A percentile compares a stretch with the other conserved stretches of the same genome.
Conservation (phyloP, 805 yeast species). For the Debaryomyces maramus region DNA sequence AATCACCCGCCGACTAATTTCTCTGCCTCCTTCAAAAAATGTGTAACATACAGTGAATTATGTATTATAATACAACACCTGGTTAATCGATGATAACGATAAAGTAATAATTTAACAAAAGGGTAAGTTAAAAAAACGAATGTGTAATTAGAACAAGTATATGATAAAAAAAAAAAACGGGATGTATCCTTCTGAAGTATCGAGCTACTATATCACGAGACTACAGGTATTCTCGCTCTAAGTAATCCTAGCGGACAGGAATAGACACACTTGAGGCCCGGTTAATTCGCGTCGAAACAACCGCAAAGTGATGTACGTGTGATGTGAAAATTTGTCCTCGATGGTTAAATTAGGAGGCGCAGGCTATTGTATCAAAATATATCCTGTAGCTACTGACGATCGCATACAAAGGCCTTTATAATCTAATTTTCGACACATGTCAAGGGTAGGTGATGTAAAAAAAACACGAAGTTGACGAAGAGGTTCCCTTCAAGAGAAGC, state of each 20-base stretch:
- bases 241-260: no score
- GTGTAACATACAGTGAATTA: background rate
- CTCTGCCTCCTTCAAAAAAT: slow-evolving; percentile 4
- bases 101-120: background rate
- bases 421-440: no score
- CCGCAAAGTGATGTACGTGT: no score
- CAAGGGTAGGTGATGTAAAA: no score
- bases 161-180: slow-evolving; percentile 2
- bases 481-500: no score
- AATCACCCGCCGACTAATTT: background rate
- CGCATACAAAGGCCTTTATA: no score
- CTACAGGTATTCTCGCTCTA: background rate
- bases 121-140: slow-evolving; percentile 1
- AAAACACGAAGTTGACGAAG: no score
- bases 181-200: background rate
- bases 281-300: background rate
- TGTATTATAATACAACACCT: background rate
- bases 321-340: no score
- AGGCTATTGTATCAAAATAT: background rate
- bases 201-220: background rate
- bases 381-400: no score
- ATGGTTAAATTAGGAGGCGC: background rate
- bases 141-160: slow-evolving; percentile 1
- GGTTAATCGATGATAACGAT: background rate
- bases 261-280: background rate